These are phyloP conservation scores for Phlyctochytrium bullatum DNA, from an alignment of 192 early-diverging fungal species.

Conservation along the genomic window DNA sequence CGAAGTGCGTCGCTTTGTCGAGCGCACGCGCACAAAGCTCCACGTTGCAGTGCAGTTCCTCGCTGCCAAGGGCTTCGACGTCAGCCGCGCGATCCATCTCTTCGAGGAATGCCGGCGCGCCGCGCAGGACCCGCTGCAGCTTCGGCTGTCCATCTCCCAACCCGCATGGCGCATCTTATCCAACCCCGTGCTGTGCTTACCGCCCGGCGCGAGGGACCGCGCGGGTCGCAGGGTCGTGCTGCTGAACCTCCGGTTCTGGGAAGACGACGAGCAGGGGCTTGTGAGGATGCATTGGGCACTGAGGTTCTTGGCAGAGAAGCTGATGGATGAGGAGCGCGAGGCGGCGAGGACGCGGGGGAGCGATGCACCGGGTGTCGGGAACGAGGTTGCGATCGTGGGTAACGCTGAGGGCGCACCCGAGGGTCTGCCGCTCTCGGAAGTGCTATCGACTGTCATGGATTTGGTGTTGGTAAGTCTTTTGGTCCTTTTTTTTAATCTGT, in stretches of 20 bases:
- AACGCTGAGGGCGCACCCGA: background rate
- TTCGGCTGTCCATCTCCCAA: background rate
- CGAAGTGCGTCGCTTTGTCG: background rate
- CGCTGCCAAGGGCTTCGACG: background rate
- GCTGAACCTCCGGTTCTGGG: background rate
- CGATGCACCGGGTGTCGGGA: background rate
- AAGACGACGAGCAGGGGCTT: background rate
- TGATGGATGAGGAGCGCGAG: too few species aligned
- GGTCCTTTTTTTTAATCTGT: too few species aligned
- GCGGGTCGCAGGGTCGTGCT: background rate
- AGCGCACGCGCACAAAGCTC: background rate
- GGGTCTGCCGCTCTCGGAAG: background rate
- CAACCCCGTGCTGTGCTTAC: background rate
- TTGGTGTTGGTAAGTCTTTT: too few species aligned
- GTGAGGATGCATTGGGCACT: background rate
- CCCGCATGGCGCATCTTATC: background rate
- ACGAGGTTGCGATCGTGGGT: background rate
- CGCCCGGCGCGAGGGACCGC: background rate
- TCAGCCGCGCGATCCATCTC: background rate
- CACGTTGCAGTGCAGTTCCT: background rate
- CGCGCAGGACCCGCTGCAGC: background rate
- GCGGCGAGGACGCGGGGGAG: too few species aligned
- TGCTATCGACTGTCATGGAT: background rate
- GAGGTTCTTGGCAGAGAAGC: background rate
- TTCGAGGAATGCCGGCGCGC: background rate